These are phyloP conservation scores for Fusarium succisae DNA, from an alignment of 2,329 filamentous ascomycete genomes.

Conservation along the genomic window DNA sequence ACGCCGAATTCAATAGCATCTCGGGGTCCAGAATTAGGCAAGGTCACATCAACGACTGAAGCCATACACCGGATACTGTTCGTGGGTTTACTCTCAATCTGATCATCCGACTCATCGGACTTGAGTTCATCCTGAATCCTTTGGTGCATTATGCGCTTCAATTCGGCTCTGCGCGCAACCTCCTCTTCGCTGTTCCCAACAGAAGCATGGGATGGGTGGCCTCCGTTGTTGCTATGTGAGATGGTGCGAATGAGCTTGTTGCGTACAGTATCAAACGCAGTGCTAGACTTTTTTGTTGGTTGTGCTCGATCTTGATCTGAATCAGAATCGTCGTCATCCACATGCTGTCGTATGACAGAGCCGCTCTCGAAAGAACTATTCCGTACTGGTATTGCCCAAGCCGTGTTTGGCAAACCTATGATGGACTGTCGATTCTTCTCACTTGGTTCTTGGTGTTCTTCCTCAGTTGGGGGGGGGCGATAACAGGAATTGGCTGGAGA, in stretches of 20 bases:
- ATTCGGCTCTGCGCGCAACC: conserved; percentile 63
- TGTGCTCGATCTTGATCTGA: conserved; percentile 48
- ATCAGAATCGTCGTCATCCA: conserved; percentile 51
- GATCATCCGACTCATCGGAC: conserved; percentile 54
- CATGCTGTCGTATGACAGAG: conserved; percentile 40
- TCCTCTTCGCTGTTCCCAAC: conserved; percentile 62
- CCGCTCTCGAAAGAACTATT: not conserved
- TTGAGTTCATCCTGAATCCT: conserved; percentile 68
- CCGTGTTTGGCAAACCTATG: conserved; percentile 24
- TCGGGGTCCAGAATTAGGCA: conserved; percentile 54
- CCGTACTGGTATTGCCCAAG: conserved; percentile 13
- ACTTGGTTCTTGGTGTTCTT: not conserved
- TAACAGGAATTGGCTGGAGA: not conserved
- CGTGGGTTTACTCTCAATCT: conserved; percentile 42
- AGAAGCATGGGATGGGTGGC: conserved; percentile 52
- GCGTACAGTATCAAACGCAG: conserved; percentile 57
- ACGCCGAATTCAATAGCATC: conserved; percentile 60
- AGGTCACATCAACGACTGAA: conserved; percentile 41
- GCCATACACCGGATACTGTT: conserved; percentile 39
- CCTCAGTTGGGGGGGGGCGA: not conserved
- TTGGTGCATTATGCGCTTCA: conserved; percentile 64
- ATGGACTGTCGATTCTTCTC: not conserved
- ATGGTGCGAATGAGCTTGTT: conserved; percentile 57
- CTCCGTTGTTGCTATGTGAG: conserved; percentile 55
- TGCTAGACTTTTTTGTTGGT: conserved; percentile 46